Conservation (phyloP, 768 basidiomycete species). For the Russula lepida region DNA sequence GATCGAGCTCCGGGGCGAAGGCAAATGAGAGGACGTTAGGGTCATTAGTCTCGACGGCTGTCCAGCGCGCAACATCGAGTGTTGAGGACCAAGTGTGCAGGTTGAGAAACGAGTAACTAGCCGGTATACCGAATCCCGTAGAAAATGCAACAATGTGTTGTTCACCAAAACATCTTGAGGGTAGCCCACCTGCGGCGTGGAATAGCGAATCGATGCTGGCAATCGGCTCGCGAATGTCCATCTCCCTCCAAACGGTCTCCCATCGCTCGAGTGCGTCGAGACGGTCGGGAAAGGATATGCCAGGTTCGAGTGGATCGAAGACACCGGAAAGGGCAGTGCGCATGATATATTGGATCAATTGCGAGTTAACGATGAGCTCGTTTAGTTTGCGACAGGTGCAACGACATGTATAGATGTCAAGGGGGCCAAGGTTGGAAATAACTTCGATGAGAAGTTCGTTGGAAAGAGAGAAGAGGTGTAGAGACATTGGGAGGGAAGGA, state of each 20-base stretch:
- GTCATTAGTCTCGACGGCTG: background rate
- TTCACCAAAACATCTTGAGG: background rate
- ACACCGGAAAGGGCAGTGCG: conserved; percentile 9
- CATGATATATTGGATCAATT: background rate
- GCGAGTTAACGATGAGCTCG: background rate
- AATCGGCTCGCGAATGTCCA: background rate
- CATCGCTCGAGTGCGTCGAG: background rate
- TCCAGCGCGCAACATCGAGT: background rate
- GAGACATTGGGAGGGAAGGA: background rate
- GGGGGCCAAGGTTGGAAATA: background rate
- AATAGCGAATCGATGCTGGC: background rate
- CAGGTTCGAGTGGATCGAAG: conserved; percentile 6
- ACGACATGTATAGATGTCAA: background rate
- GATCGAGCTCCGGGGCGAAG: conserved; percentile 13
- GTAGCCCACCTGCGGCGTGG: background rate
- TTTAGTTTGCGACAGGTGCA: background rate
- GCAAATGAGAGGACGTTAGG: conserved; percentile 3
- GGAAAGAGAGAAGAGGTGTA: conserved; percentile 1
- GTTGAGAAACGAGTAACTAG: conserved; percentile 5
- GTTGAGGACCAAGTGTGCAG: background rate
- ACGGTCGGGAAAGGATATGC: conserved; percentile 1
- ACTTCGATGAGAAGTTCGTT: conserved; percentile 9
- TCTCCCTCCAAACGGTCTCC: background rate
- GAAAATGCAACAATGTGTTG: background rate
- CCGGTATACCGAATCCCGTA: background rate